Percentiles rank a stretch among this genome's conserved stretches.
Conservation (phyloP, 1,139 yeast species). For the Blastobotrys arbuscula region DNA sequence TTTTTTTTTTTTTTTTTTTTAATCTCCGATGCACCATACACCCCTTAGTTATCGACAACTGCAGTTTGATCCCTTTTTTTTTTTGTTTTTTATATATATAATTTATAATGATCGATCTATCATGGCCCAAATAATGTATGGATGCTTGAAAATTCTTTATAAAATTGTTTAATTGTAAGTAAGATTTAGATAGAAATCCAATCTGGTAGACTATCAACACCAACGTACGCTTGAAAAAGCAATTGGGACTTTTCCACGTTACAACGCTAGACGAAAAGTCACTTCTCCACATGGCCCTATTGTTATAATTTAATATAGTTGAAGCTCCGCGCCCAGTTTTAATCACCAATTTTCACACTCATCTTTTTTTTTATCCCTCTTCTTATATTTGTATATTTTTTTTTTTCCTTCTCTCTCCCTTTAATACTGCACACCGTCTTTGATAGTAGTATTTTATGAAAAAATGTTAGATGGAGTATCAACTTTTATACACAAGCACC, state of each 20-base stretch:
- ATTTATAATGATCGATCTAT: no score
- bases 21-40: no score
- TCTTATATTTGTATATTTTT: neutral
- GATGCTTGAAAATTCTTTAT: no score
- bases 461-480: conserved; percentile 42
- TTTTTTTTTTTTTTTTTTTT: no score
- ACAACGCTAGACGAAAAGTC: neutral
- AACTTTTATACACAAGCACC: conserved; percentile 56
- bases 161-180: no score
- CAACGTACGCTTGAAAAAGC: neutral
- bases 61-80: no score
- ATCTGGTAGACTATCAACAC: no score
- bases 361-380: neutral
- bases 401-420: neutral
- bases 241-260: neutral
- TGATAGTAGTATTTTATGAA: neutral
- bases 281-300: neutral
- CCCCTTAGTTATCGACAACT: no score
- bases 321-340: neutral
- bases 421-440: conserved; percentile 2
- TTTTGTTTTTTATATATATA: no score
- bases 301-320: no score
- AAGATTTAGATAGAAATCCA: no score
- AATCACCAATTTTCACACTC: conserved; percentile 1
- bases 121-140: no score